Evolutionary conservation across 1,139 yeast genomes (phyloP).

Genomic region (Scheffersomyces titani): DNA sequence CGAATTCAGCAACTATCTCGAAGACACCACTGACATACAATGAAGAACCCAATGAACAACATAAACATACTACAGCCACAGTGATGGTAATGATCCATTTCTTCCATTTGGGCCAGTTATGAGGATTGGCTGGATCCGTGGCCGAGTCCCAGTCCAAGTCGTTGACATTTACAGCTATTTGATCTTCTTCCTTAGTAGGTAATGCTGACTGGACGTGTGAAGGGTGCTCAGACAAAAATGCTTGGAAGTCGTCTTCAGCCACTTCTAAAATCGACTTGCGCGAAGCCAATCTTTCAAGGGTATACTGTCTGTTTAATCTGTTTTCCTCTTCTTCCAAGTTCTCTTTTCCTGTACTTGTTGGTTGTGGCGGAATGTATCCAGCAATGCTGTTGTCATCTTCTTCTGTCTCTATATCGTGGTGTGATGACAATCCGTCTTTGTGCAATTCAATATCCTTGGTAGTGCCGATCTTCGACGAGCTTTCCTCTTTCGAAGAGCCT

Average conservation of each 20-base stretch:
- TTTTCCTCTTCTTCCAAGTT: constrained; percentile 12
- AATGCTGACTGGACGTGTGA: constrained; percentile 4
- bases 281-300: constrained; percentile 20
- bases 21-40: constrained; percentile 64
- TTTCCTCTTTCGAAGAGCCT: not conserved
- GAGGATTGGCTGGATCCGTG: constrained; percentile 61
- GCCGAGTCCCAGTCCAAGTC: constrained; percentile 64
- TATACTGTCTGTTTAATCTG: constrained; percentile 20
- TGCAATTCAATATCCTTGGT: not conserved
- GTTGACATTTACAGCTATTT: constrained; percentile 32
- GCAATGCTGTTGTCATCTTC: constrained; percentile 1
- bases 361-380: constrained; percentile 2
- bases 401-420: not conserved
- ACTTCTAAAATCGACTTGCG: constrained; percentile 16
- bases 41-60: constrained; percentile 72
- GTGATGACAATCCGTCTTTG: not conserved
- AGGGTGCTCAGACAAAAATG: not conserved
- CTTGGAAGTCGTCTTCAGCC: constrained; percentile 2
- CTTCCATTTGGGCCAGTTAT: constrained; percentile 62
- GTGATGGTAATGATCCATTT: constrained; percentile 67
- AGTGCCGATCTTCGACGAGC: not conserved
- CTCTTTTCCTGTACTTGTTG: constrained; percentile 1
- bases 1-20: constrained; percentile 47
- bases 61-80: constrained; percentile 63
- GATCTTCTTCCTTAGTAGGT: constrained; percentile 12